A percentile compares a stretch with the other conserved stretches of the same genome.
Evolutionary conservation across 306 rosid genomes (phyloP).

Genomic region (Begonia peltatifolia): DNA sequence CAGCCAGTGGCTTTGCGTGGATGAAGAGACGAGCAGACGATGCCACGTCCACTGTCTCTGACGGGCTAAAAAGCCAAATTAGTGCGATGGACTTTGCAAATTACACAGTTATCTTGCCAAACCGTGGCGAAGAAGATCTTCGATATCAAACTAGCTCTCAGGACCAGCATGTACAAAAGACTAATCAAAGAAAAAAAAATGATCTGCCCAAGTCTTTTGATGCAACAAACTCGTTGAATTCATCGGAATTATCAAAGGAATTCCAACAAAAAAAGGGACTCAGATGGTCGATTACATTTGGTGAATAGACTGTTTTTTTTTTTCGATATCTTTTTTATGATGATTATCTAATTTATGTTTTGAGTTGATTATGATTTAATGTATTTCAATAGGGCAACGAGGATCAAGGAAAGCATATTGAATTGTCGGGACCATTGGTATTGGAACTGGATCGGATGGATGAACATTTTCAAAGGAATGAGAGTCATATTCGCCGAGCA

Average conservation of each 20-base stretch:
- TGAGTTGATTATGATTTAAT: no score
- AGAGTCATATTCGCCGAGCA: constrained; percentile 29
- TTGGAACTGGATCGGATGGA: constrained; percentile 22
- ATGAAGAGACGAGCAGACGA: constrained; percentile 48
- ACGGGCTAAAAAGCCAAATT: constrained; percentile 70
- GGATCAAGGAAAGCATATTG: constrained; percentile 21
- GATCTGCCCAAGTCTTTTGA: constrained; percentile 31
- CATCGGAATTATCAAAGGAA: constrained; percentile 19
- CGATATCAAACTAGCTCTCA: constrained; percentile 9
- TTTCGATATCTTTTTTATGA: background rate
- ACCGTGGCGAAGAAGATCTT: constrained; percentile 15
- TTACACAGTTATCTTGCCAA: constrained; percentile 47
- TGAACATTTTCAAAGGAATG: constrained; percentile 38
- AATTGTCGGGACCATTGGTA: constrained; percentile 34
- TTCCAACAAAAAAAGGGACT: constrained; percentile 15
- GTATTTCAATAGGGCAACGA: constrained; percentile 17
- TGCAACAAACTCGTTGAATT: constrained; percentile 21
- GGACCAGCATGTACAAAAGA: constrained; percentile 8
- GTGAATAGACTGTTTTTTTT: constrained; percentile 15
- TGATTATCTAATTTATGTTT: no score
- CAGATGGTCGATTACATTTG: constrained; percentile 9
- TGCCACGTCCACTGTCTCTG: constrained; percentile 56
- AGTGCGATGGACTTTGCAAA: constrained; percentile 61
- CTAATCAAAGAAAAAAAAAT: constrained; percentile 16
- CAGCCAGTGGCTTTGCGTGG: constrained; percentile 57